A percentile compares a stretch with the other conserved stretches of the same genome.
phyloP scores from a whole-genome alignment of 441 rosid genomes.

The Metrosideros polymorpha region DNA sequence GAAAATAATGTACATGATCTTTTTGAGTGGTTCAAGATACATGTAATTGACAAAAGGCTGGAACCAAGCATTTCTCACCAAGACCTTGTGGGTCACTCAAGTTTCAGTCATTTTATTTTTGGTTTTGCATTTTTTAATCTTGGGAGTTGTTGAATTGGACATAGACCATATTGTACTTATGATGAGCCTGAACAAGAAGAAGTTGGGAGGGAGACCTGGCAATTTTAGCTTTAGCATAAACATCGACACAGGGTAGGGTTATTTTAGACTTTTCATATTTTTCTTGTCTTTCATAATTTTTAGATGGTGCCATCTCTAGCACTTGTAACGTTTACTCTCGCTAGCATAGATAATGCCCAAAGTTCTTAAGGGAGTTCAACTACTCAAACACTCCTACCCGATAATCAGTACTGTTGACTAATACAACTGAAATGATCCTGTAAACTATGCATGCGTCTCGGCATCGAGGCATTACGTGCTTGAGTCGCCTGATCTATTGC shows the following conservation, averaged over 20 bases:
- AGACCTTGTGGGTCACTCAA: constrained; percentile 60
- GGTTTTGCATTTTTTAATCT: not conserved
- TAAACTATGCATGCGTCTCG: not conserved
- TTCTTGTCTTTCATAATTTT: not conserved
- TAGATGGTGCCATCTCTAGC: not conserved
- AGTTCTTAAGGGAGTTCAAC: not conserved
- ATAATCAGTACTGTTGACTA: not conserved
- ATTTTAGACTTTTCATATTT: not conserved
- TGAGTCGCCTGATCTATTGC: not conserved
- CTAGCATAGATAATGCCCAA: not conserved
- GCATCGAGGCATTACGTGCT: not conserved
- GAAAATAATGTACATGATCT: constrained; percentile 43
- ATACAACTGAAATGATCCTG: not conserved
- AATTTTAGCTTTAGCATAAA: not conserved
- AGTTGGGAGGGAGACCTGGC: not conserved
- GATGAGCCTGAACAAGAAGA: not conserved
- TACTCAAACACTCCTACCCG: not conserved
- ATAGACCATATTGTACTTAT: not conserved
- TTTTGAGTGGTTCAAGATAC: constrained; percentile 69
- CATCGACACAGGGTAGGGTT: not conserved
- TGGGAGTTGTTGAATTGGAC: not conserved
- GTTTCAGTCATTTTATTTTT: not conserved
- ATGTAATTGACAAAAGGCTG: constrained; percentile 66
- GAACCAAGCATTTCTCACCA: constrained; percentile 69
- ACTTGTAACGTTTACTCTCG: not conserved